Evolutionary conservation across 2,329 filamentous ascomycete genomes (phyloP).

Genomic region (Botryosphaeria dothidea): DNA sequence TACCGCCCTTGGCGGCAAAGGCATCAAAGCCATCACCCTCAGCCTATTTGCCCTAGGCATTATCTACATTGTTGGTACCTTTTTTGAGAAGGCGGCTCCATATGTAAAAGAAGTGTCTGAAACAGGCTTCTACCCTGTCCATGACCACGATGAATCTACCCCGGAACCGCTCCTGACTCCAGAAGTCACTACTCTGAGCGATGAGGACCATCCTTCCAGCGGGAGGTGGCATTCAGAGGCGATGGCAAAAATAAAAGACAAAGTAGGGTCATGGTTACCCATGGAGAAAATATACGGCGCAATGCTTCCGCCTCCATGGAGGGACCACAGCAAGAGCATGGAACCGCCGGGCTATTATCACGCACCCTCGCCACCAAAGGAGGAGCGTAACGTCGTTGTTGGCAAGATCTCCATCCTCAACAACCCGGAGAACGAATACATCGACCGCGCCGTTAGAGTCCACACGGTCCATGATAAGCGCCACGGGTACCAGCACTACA

Average conservation of each 20-base stretch:
- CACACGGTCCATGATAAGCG: constrained; percentile 35
- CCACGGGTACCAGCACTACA: constrained; percentile 38
- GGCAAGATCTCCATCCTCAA: constrained; percentile 21
- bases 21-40: not conserved
- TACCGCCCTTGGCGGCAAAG: not conserved
- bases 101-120: not conserved
- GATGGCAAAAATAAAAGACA: constrained; percentile 8
- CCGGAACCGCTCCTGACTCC: not conserved
- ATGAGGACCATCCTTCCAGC: constrained; percentile 5
- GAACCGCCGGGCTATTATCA: not conserved
- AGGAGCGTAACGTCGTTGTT: not conserved
- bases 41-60: not conserved
- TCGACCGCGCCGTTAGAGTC: constrained; percentile 37
- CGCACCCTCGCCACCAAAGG: not conserved
- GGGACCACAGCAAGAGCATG: not conserved
- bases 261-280: not conserved
- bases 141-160: not conserved
- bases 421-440: constrained; percentile 24
- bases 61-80: not conserved
- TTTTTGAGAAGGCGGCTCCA: not conserved
- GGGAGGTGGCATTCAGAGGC: not conserved
- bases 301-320: constrained; percentile 1
- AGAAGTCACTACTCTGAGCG: not conserved
- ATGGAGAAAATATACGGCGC: constrained; percentile 9
- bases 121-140: not conserved